A percentile compares a stretch with the other conserved stretches of the same genome.
phyloP scores from a whole-genome alignment of 352 stramenopile species.

The Phytophthora crassamura region DNA sequence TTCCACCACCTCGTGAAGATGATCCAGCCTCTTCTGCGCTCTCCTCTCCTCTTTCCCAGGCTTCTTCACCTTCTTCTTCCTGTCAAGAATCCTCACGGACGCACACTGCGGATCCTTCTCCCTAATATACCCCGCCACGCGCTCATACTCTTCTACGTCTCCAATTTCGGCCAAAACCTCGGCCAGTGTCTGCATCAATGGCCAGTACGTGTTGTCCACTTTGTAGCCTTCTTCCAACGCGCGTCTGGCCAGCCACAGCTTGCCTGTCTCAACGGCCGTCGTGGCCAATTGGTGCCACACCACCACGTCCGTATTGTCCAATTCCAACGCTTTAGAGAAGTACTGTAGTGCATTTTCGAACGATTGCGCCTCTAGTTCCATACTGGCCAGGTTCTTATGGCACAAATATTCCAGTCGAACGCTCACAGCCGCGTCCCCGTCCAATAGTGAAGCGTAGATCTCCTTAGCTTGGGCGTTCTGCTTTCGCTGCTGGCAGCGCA shows the following conservation, averaged over 20 bases:
- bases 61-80: not conserved
- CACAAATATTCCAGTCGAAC: slow-evolving; percentile 70
- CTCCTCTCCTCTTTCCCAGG: slow-evolving; percentile 1
- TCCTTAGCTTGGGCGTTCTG: slow-evolving; percentile 41
- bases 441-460: slow-evolving; percentile 52
- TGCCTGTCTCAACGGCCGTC: slow-evolving; percentile 62
- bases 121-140: slow-evolving; percentile 52
- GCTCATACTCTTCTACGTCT: slow-evolving; percentile 55
- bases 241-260: slow-evolving; percentile 66
- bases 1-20: slow-evolving; percentile 29
- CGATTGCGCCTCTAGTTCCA: slow-evolving; percentile 52
- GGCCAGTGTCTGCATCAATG: slow-evolving; percentile 59
- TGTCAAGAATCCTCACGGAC: slow-evolving; percentile 42
- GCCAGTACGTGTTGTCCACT: slow-evolving; percentile 70
- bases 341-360: slow-evolving; percentile 53
- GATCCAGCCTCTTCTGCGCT: slow-evolving; percentile 28
- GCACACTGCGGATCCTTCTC: slow-evolving; percentile 53
- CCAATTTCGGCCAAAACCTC: slow-evolving; percentile 66
- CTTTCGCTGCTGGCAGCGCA: slow-evolving; percentile 68
- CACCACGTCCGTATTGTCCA: slow-evolving; percentile 77
- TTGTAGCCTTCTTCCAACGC: slow-evolving; percentile 67
- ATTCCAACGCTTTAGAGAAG: slow-evolving; percentile 57
- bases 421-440: slow-evolving; percentile 38
- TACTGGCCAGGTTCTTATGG: slow-evolving; percentile 69
- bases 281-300: slow-evolving; percentile 79